These are phyloP conservation scores for Kluyveromyces dobzhanskii DNA, from an alignment of 805 yeast species.

Conservation along the genomic window DNA sequence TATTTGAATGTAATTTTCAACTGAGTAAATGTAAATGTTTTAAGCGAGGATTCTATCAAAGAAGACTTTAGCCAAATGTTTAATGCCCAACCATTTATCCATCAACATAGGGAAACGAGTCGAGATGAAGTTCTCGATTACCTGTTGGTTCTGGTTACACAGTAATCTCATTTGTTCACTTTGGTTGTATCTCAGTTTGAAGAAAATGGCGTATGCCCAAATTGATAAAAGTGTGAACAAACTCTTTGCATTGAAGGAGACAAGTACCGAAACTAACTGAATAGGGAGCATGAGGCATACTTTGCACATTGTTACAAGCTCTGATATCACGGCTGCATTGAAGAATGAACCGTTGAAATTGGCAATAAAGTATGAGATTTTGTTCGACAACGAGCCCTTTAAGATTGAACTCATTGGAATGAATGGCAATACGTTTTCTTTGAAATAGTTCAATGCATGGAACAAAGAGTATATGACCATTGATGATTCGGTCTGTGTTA, in stretches of 20 bases:
- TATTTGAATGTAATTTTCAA: no score
- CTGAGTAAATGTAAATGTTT: background rate
- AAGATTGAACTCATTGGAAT: slow-evolving; percentile 29
- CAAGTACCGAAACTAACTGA: slow-evolving; percentile 31
- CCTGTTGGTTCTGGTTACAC: slow-evolving; percentile 38
- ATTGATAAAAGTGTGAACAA: slow-evolving; percentile 33
- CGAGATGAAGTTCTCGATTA: slow-evolving; percentile 31
- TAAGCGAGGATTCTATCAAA: slow-evolving; percentile 8
- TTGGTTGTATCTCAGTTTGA: slow-evolving; percentile 53
- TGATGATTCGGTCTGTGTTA: slow-evolving; percentile 46
- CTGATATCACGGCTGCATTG: slow-evolving; percentile 39
- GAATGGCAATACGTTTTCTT: slow-evolving; percentile 45
- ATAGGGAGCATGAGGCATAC: slow-evolving; percentile 36
- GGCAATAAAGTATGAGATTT: slow-evolving; percentile 29
- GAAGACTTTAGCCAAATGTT: slow-evolving; percentile 12
- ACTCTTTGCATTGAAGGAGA: slow-evolving; percentile 21
- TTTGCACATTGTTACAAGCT: slow-evolving; percentile 35
- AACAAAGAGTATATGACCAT: slow-evolving; percentile 56
- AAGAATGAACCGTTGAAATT: slow-evolving; percentile 37
- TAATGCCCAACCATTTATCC: slow-evolving; percentile 16
- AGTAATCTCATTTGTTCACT: slow-evolving; percentile 46
- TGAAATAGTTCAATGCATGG: slow-evolving; percentile 55
- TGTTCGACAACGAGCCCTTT: slow-evolving; percentile 23
- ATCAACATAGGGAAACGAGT: slow-evolving; percentile 30
- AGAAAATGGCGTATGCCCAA: slow-evolving; percentile 42